These are phyloP conservation scores for Talaromyces albobiverticillius DNA, from an alignment of 2,329 filamentous ascomycete species.

Conservation along the genomic window DNA sequence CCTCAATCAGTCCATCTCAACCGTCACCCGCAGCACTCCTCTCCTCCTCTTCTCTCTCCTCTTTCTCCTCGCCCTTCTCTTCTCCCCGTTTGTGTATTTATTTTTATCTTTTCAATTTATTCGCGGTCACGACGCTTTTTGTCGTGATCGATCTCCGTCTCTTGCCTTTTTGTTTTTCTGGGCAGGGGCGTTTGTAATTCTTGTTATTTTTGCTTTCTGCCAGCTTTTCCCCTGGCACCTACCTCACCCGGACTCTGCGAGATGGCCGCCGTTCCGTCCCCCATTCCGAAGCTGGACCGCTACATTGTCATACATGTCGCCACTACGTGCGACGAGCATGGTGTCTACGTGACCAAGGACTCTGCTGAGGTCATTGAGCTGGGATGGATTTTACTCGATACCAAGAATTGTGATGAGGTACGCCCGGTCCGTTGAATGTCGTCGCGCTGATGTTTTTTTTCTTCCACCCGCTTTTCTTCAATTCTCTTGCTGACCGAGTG, in stretches of 20 bases:
- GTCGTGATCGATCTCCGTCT: conserved; percentile 16
- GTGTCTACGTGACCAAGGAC: conserved; percentile 98
- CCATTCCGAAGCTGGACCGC: conserved; percentile 78
- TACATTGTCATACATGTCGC: conserved; percentile 98
- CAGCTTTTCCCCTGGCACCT: conserved; percentile 13
- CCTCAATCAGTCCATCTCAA: conserved; percentile 17
- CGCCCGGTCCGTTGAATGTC: conserved; percentile 32
- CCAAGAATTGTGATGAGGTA: conserved; percentile 91
- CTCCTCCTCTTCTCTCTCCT: conserved; percentile 12
- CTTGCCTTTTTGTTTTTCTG: conserved; percentile 12
- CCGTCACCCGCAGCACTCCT: conserved; percentile 2
- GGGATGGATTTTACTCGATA: conserved; percentile 93
- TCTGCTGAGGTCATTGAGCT: conserved; percentile 99
- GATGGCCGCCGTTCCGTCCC: conserved; percentile 46
- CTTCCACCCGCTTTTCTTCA: conserved; percentile 7
- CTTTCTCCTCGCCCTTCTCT: conserved; percentile 10
- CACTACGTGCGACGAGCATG: conserved; percentile 98
- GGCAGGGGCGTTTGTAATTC: conserved; percentile 15
- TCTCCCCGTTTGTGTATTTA: conserved; percentile 6
- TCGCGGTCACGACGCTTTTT: conserved; percentile 16
- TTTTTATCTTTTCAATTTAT: background rate
- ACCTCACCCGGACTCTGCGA: conserved; percentile 21
- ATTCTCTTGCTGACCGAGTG: conserved; percentile 31
- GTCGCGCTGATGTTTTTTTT: conserved; percentile 6
- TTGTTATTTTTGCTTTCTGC: conserved; percentile 12